A percentile compares a stretch with the other conserved stretches of the same genome.
Evolutionary conservation across 108 stramenopile genomes (phyloP).

Genomic region (Aureococcus anophagefferens): DNA sequence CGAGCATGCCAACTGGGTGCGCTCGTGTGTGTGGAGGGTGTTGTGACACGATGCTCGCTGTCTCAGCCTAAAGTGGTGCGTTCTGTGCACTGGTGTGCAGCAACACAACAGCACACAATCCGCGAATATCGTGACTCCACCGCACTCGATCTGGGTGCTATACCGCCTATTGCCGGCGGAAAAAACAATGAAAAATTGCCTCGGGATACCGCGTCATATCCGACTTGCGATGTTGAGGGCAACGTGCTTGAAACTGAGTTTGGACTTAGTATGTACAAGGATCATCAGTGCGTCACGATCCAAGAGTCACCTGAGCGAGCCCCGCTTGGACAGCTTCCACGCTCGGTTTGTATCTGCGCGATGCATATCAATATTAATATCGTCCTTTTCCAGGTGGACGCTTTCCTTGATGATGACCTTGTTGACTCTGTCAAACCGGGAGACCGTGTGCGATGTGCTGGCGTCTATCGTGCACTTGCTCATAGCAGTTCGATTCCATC

Average conservation of each 20-base stretch:
- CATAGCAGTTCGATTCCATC: slow-evolving; percentile 13
- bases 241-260: slow-evolving; percentile 90
- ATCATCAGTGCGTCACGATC: slow-evolving; percentile 86
- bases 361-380: too few relatives aligned
- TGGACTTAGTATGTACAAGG: slow-evolving; percentile 84
- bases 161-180: background rate
- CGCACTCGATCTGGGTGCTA: slow-evolving; percentile 70
- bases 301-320: slow-evolving; percentile 96
- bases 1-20: slow-evolving; percentile 23
- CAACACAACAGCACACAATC: slow-evolving; percentile 59
- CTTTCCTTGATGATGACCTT: slow-evolving; percentile 80
- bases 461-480: slow-evolving; percentile 81
- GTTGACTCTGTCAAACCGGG: slow-evolving; percentile 94
- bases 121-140: slow-evolving; percentile 90
- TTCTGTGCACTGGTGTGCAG: slow-evolving; percentile 90
- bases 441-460: slow-evolving; percentile 79
- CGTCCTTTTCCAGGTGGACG: slow-evolving; percentile 43
- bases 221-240: slow-evolving; percentile 78
- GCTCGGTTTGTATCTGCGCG: slow-evolving; percentile 46
- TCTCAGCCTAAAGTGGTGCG: slow-evolving; percentile 93
- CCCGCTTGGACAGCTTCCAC: slow-evolving; percentile 95
- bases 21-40: slow-evolving; percentile 92
- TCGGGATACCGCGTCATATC: too few relatives aligned
- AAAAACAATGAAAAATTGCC: too few relatives aligned
- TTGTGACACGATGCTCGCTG: slow-evolving; percentile 88